Conservation (phyloP, 192 early-diverging fungal genomes). For the Backusella tarrabulga region DNA sequence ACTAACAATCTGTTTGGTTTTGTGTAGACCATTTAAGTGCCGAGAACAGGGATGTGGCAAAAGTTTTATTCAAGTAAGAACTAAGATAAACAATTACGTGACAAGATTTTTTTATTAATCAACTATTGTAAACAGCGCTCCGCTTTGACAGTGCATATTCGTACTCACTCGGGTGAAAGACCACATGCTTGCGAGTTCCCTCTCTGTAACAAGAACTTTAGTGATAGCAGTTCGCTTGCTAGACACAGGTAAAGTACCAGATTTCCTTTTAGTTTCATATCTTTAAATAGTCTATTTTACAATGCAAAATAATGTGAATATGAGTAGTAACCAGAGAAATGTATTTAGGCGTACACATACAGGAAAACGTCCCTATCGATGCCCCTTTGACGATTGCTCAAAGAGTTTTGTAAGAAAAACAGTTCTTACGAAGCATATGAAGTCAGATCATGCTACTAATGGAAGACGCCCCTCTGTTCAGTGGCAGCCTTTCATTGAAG, state of each 20-base stretch:
- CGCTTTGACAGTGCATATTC: slow-evolving; percentile 77
- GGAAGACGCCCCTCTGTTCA: slow-evolving; percentile 28
- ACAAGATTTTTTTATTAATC: slow-evolving; percentile 3
- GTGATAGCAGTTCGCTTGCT: slow-evolving; percentile 72
- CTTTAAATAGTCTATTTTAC: too few relatives aligned
- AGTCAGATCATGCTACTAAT: slow-evolving; percentile 23
- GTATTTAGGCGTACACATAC: slow-evolving; percentile 35
- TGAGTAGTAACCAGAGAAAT: background rate
- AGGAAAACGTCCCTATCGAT: slow-evolving; percentile 40
- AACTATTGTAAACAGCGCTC: slow-evolving; percentile 50
- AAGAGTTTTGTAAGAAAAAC: slow-evolving; percentile 55
- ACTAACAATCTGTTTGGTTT: background rate
- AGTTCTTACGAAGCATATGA: slow-evolving; percentile 51
- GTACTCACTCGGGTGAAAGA: slow-evolving; percentile 73
- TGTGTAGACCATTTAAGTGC: slow-evolving; percentile 64
- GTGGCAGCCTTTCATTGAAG: slow-evolving; percentile 38
- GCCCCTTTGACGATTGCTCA: slow-evolving; percentile 32
- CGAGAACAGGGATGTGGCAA: slow-evolving; percentile 65
- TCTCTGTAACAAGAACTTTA: slow-evolving; percentile 73
- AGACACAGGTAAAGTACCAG: slow-evolving; percentile 56
- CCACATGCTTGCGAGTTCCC: slow-evolving; percentile 67
- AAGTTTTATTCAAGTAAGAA: slow-evolving; percentile 71
- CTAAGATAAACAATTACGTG: slow-evolving; percentile 48
- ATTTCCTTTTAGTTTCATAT: background rate
- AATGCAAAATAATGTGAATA: background rate